Evolutionary conservation across 2,329 filamentous ascomycete species (phyloP).

Genomic region (Aspergillus floridensis): DNA sequence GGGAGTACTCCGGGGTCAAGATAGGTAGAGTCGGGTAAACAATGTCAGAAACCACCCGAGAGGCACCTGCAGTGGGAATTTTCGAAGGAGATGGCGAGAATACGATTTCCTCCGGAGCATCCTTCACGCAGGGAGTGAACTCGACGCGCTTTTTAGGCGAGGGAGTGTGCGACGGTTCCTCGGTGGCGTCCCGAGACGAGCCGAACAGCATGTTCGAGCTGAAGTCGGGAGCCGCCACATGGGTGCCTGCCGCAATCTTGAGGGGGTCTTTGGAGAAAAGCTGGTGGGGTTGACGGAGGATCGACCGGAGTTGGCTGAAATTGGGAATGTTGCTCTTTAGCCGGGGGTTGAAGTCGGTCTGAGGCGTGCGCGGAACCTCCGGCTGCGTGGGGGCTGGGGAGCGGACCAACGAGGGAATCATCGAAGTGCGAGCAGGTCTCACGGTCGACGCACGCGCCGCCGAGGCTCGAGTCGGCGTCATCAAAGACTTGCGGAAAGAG

Average conservation of each 20-base stretch:
- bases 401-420: conserved; percentile 53
- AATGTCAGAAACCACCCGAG: conserved; percentile 27
- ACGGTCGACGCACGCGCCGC: conserved; percentile 55
- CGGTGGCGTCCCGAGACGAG: conserved; percentile 26
- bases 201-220: conserved; percentile 52
- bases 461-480: conserved; percentile 77
- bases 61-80: conserved; percentile 25
- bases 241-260: conserved; percentile 61
- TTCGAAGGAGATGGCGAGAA: conserved; percentile 45
- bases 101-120: conserved; percentile 24
- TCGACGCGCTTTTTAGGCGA: conserved; percentile 76
- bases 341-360: conserved; percentile 48
- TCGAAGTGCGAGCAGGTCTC: conserved; percentile 54
- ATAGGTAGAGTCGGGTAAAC: conserved; percentile 39
- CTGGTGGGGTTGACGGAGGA: conserved; percentile 59
- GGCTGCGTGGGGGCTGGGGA: conserved; percentile 55
- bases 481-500: conserved; percentile 54
- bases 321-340: conserved; percentile 49
- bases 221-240: conserved; percentile 43
- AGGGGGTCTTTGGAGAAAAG: conserved; percentile 58
- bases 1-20: conserved; percentile 36
- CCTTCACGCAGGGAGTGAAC: conserved; percentile 70
- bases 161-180: conserved; percentile 57
- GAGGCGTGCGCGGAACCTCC: conserved; percentile 43
- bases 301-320: conserved; percentile 58